phyloP scores from a whole-genome alignment of 306 rosid genomes.

The Boehmeria nivea region DNA sequence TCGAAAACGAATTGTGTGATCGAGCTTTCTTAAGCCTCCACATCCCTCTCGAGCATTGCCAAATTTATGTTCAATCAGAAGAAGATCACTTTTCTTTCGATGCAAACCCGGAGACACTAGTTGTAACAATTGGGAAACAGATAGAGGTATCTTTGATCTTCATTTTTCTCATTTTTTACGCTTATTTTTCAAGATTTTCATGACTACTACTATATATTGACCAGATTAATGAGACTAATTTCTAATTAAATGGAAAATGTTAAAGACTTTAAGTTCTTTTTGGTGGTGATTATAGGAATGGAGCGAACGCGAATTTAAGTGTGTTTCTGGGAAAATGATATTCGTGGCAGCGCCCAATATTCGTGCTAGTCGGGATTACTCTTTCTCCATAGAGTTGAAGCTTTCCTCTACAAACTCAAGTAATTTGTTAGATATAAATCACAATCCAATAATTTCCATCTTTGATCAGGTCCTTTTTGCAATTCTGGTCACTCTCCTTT shows the following conservation, averaged over 20 bases:
- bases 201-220: no score
- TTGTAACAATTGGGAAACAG: slow-evolving; percentile 65
- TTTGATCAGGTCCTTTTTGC: slow-evolving; percentile 52
- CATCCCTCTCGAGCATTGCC: slow-evolving; percentile 54
- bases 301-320: slow-evolving; percentile 42
- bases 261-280: neutral
- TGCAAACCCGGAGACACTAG: slow-evolving; percentile 51
- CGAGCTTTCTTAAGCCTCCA: slow-evolving; percentile 51
- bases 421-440: slow-evolving; percentile 14
- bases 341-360: slow-evolving; percentile 30
- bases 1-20: slow-evolving; percentile 15
- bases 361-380: slow-evolving; percentile 22
- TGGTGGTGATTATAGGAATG: slow-evolving; percentile 41
- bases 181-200: no score
- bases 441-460: slow-evolving; percentile 34
- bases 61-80: slow-evolving; percentile 44
- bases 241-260: no score
- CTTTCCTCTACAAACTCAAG: slow-evolving; percentile 26
- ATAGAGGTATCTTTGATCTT: slow-evolving; percentile 45
- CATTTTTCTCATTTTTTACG: no score
- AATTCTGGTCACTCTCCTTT: slow-evolving; percentile 33
- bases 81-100: slow-evolving; percentile 44
- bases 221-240: no score
- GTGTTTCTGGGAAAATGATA: slow-evolving; percentile 49
- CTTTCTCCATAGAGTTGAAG: slow-evolving; percentile 53